A percentile compares a stretch with the other conserved stretches of the same genome.
Conservation (phyloP, 208 protist genomes). For the Acanthamoeba lenticulata region DNA sequence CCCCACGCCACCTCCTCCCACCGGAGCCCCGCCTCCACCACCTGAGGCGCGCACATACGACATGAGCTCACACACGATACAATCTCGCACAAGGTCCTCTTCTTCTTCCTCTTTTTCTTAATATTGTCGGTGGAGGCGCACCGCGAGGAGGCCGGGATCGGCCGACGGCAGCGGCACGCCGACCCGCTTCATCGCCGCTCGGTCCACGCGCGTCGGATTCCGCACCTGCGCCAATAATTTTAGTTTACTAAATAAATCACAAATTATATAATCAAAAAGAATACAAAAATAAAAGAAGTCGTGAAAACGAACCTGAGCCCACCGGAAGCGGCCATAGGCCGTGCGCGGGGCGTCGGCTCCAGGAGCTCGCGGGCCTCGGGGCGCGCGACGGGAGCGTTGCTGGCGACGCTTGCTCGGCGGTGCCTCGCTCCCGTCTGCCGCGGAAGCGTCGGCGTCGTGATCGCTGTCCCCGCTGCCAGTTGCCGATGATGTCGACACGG, state of each 20-base stretch:
- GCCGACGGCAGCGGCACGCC: not conserved
- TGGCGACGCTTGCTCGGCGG: not conserved
- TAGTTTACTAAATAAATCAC: not conserved
- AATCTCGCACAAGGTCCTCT: not conserved
- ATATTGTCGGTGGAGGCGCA: not conserved
- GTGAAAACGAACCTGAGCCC: not conserved
- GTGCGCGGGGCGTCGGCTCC: not conserved
- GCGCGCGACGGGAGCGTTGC: not conserved
- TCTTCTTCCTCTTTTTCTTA: not conserved
- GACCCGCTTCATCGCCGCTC: not conserved
- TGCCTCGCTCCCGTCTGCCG: not conserved
- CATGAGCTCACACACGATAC: not conserved
- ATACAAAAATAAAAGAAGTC: too few relatives aligned
- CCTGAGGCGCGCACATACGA: not conserved
- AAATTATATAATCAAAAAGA: too few relatives aligned
- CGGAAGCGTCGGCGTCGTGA: not conserved
- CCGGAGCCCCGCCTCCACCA: not conserved
- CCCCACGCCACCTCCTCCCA: conserved; percentile 8
- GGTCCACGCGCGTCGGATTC: not conserved
- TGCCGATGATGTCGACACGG: too few relatives aligned
- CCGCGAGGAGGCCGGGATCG: not conserved
- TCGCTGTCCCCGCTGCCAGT: too few relatives aligned
- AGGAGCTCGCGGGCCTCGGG: not conserved
- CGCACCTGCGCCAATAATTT: not conserved
- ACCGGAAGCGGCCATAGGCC: conserved; percentile 29